Evolutionary conservation across 2,329 filamentous ascomycete genomes (phyloP).

Genomic region (Colletotrichum sp.): DNA sequence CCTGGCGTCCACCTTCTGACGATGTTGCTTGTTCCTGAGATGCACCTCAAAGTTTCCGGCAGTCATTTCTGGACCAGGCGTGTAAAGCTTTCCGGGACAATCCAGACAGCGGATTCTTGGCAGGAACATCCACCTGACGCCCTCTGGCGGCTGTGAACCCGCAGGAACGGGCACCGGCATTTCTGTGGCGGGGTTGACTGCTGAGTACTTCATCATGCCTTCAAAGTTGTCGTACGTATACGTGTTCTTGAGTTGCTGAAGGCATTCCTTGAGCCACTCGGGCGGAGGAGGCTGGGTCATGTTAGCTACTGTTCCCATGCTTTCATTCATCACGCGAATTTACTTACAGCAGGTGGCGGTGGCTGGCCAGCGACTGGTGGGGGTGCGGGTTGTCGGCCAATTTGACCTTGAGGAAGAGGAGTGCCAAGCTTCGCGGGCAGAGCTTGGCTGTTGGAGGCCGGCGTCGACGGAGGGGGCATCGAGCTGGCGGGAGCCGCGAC

Average conservation of each 20-base stretch:
- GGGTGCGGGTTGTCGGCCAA: slow-evolving; percentile 72
- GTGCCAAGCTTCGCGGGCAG: slow-evolving; percentile 25
- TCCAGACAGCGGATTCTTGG: slow-evolving; percentile 91
- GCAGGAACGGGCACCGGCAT: slow-evolving; percentile 59
- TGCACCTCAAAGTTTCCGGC: slow-evolving; percentile 94
- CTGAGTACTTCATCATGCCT: slow-evolving; percentile 87
- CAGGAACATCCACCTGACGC: slow-evolving; percentile 80
- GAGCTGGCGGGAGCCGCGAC: slow-evolving; percentile 32
- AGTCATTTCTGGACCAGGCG: slow-evolving; percentile 82
- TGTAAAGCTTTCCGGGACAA: slow-evolving; percentile 93
- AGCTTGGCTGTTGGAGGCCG: slow-evolving; percentile 27
- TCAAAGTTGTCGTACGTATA: slow-evolving; percentile 88
- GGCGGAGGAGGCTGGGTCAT: slow-evolving; percentile 75
- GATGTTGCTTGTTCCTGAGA: slow-evolving; percentile 82
- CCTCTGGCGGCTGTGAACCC: slow-evolving; percentile 59
- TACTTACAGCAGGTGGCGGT: slow-evolving; percentile 65
- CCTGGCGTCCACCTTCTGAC: slow-evolving; percentile 63
- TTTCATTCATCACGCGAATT: background rate
- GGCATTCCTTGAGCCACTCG: slow-evolving; percentile 79
- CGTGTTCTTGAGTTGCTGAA: slow-evolving; percentile 71
- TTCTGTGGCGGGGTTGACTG: slow-evolving; percentile 76
- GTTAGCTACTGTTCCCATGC: background rate
- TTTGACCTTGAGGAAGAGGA: slow-evolving; percentile 53
- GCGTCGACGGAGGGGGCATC: slow-evolving; percentile 42
- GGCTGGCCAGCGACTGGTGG: slow-evolving; percentile 63